A percentile compares a stretch with the other conserved stretches of the same genome.
These are phyloP conservation scores for Guadua angustifolia DNA, from an alignment of 176 grass and related monocot species.

Conservation along the genomic window DNA sequence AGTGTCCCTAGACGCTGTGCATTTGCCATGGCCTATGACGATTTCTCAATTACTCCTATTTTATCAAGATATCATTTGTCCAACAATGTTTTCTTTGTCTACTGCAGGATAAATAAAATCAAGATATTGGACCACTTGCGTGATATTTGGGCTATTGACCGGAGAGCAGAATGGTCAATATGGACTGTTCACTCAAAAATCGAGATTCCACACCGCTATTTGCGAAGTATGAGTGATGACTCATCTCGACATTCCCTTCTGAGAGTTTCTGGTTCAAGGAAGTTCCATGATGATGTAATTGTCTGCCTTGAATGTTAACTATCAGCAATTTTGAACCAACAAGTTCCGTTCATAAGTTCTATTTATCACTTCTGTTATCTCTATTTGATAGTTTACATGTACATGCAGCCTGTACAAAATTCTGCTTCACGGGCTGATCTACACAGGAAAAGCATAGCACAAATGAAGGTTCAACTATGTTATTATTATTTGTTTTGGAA, in stretches of 20 bases:
- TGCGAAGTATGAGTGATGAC: conserved; percentile 67
- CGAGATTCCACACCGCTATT: conserved; percentile 80
- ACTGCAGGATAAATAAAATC: conserved; percentile 79
- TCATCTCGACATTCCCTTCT: conserved; percentile 66
- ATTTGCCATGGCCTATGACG: neutral
- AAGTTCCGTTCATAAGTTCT: neutral
- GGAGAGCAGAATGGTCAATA: conserved; percentile 96
- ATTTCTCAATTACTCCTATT: conserved; percentile 1
- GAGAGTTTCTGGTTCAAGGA: conserved; percentile 68
- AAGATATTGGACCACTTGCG: conserved; percentile 85
- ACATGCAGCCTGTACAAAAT: conserved; percentile 68
- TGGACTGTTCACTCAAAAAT: conserved; percentile 97
- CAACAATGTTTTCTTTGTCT: conserved; percentile 27
- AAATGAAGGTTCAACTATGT: conserved; percentile 76
- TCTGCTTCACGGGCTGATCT: conserved; percentile 78
- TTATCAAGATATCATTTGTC: conserved; percentile 25
- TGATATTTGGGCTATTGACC: conserved; percentile 71
- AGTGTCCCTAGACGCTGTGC: neutral
- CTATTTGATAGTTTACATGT: conserved; percentile 41
- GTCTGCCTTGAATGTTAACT: conserved; percentile 3
- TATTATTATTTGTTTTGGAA: conserved; percentile 19
- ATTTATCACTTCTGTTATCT: conserved; percentile 11
- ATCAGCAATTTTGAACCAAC: neutral
- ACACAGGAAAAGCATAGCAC: conserved; percentile 91
- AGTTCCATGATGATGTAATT: conserved; percentile 82